A percentile compares a stretch with the other conserved stretches of the same genome.
phyloP scores from a whole-genome alignment of 1,139 yeast species.

The Magnusiomyces paraingens region DNA sequence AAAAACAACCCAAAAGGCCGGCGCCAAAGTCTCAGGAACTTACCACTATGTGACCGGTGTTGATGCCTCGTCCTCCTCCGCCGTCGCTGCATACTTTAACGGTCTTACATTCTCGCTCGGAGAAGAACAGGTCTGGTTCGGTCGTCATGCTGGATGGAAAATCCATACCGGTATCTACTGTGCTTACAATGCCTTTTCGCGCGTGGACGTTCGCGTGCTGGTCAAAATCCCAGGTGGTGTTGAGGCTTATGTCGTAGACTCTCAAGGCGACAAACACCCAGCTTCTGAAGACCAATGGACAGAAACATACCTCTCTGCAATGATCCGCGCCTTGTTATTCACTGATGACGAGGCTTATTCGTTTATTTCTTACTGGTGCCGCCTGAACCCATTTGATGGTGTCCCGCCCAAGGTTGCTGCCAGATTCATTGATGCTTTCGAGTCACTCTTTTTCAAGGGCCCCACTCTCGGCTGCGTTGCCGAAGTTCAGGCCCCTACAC shows the following conservation, averaged over 20 bases:
- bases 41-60: slow-evolving; percentile 69
- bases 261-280: slow-evolving; percentile 41
- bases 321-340: slow-evolving; percentile 65
- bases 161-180: slow-evolving; percentile 67
- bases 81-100: slow-evolving; percentile 68
- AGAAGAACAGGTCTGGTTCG: slow-evolving; percentile 59
- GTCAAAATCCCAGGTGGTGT: slow-evolving; percentile 72
- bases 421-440: slow-evolving; percentile 53
- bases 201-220: slow-evolving; percentile 62
- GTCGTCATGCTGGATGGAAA: slow-evolving; percentile 52
- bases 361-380: slow-evolving; percentile 53
- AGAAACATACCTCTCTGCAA: slow-evolving; percentile 71
- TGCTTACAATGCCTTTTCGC: slow-evolving; percentile 61
- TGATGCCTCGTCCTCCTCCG: slow-evolving; percentile 52
- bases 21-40: slow-evolving; percentile 40
- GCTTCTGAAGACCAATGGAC: slow-evolving; percentile 51
- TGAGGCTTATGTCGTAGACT: slow-evolving; percentile 62
- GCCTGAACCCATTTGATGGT: slow-evolving; percentile 52
- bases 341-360: slow-evolving; percentile 66
- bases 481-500: slow-evolving; percentile 62
- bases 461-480: slow-evolving; percentile 53
- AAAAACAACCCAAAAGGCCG: slow-evolving; percentile 40
- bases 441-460: slow-evolving; percentile 61
- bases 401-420: slow-evolving; percentile 37
- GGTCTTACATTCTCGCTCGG: slow-evolving; percentile 59